Evolutionary conservation across 2,329 filamentous ascomycete genomes (phyloP).

Genomic region (Neopestalotiopsis sp.): DNA sequence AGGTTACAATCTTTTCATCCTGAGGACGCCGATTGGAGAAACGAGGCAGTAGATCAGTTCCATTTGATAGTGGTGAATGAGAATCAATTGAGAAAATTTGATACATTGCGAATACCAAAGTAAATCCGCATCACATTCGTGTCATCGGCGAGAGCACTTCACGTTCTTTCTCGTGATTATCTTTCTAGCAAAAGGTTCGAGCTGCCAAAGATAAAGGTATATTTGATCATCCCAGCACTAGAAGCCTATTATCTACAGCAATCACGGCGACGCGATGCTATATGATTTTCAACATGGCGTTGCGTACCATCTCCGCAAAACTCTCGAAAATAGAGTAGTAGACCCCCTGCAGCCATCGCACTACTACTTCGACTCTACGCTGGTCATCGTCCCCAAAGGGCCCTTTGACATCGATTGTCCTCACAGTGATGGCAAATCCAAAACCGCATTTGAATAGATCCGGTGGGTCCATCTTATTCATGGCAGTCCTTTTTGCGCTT

Average conservation of each 20-base stretch:
- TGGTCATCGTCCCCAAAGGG: slow-evolving; percentile 30
- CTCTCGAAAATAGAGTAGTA: slow-evolving; percentile 83
- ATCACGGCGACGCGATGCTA: too few species aligned
- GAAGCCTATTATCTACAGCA: neutral
- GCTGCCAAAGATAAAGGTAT: too few species aligned
- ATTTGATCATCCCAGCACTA: too few species aligned
- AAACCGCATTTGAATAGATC: slow-evolving; percentile 48
- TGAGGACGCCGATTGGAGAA: neutral
- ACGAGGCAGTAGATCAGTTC: neutral
- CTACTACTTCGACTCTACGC: slow-evolving; percentile 48
- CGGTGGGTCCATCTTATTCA: slow-evolving; percentile 20
- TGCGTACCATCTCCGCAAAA: slow-evolving; percentile 75
- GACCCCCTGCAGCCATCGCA: slow-evolving; percentile 78
- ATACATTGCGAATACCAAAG: neutral
- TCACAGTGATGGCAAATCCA: slow-evolving; percentile 63
- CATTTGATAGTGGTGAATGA: neutral
- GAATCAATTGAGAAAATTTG: neutral
- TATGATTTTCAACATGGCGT: slow-evolving; percentile 19
- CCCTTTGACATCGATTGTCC: slow-evolving; percentile 33
- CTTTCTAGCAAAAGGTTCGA: too few species aligned
- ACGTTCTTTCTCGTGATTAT: too few species aligned
- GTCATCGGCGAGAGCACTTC: too few species aligned
- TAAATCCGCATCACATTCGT: too few species aligned
- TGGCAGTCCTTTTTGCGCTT: slow-evolving; percentile 44
- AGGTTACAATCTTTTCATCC: neutral